Conservation (phyloP, 495 filamentous ascomycete genomes). For the Penicillium ucsense region DNA sequence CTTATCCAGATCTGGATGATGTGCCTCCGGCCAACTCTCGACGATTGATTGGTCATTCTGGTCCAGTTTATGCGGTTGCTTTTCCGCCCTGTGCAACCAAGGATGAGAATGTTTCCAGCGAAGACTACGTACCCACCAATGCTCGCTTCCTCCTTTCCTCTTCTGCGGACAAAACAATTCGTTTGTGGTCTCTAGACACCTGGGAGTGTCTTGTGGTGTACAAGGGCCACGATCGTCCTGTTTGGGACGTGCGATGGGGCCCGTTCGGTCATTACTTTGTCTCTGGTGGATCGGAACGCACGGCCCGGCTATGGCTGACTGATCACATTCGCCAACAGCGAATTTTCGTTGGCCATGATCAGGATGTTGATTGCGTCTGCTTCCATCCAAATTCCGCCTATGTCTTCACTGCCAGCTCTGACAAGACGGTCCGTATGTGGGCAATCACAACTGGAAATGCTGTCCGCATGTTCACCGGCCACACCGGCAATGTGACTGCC, state of each 20-base stretch:
- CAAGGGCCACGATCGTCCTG: conserved; percentile 78
- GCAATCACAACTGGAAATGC: conserved; percentile 73
- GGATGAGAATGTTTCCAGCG: conserved; percentile 33
- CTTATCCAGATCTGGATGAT: conserved; percentile 33
- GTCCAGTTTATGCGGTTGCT: conserved; percentile 76
- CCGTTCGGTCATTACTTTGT: conserved; percentile 93
- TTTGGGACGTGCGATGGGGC: conserved; percentile 84
- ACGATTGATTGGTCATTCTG: conserved; percentile 86
- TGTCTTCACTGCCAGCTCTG: conserved; percentile 79
- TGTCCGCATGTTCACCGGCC: conserved; percentile 86
- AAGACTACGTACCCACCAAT: conserved; percentile 46
- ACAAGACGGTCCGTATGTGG: conserved; percentile 96
- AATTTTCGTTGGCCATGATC: conserved; percentile 85
- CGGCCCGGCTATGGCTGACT: conserved; percentile 80
- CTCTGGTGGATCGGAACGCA: conserved; percentile 78
- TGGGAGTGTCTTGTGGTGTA: conserved; percentile 89
- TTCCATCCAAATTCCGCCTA: conserved; percentile 94
- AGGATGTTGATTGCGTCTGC: conserved; percentile 69
- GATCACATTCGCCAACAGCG: conserved; percentile 85
- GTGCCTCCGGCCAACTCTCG: conserved; percentile 51
- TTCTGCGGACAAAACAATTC: conserved; percentile 76
- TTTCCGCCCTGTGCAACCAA: conserved; percentile 71
- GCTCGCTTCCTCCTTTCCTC: conserved; percentile 73
- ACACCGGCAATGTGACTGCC: conserved; percentile 72
- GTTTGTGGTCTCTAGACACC: conserved; percentile 84